Conservation (phyloP, 179 eudicot species). For the Beta corolliflora region DNA sequence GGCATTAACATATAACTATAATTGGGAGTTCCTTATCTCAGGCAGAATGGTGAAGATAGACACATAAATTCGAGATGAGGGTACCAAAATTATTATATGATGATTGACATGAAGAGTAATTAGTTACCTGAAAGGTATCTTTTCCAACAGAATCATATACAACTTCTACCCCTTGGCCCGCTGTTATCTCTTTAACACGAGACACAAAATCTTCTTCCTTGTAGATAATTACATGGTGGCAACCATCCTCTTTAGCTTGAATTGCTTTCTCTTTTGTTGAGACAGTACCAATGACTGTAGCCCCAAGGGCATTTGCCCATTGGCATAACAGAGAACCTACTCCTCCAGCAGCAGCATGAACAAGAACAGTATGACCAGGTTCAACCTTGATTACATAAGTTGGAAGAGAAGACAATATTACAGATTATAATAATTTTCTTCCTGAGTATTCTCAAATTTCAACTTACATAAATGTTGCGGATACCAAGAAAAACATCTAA, state of each 20-base stretch:
- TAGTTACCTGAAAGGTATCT: slow-evolving; percentile 79
- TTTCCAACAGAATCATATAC: slow-evolving; percentile 95
- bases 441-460: background rate
- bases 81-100: background rate
- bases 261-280: slow-evolving; percentile 76
- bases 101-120: background rate
- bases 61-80: background rate
- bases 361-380: slow-evolving; percentile 72
- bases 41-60: background rate
- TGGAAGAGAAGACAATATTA: slow-evolving; percentile 5
- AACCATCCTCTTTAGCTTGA: slow-evolving; percentile 92
- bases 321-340: slow-evolving; percentile 88
- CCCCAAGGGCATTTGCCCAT: slow-evolving; percentile 91
- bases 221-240: slow-evolving; percentile 70
- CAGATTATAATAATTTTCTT: background rate
- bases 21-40: background rate
- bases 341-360: slow-evolving; percentile 96
- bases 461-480: no score
- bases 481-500: background rate
- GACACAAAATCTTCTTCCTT: slow-evolving; percentile 77
- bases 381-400: slow-evolving; percentile 52
- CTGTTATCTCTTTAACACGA: slow-evolving; percentile 71
- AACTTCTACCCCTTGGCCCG: slow-evolving; percentile 85
- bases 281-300: slow-evolving; percentile 84
- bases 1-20: background rate